phyloP scores from a whole-genome alignment of 148 eudicot genomes.

The Spergularia marina region DNA sequence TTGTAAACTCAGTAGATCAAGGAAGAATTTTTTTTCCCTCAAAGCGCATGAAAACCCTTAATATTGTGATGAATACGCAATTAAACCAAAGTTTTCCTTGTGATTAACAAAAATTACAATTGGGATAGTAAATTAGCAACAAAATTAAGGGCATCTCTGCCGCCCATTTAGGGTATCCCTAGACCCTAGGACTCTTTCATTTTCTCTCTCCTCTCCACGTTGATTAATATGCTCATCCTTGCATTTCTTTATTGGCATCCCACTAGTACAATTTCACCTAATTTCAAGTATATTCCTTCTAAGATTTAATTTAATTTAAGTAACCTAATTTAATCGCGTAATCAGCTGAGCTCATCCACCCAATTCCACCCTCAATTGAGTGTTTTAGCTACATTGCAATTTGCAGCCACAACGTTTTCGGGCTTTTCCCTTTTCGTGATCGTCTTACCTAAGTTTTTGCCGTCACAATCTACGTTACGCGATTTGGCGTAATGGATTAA shows the following conservation, averaged over 20 bases:
- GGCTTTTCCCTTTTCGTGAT: too few species aligned
- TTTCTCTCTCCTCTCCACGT: conserved; percentile 32
- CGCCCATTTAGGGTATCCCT: conserved; percentile 13
- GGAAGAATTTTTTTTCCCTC: neutral
- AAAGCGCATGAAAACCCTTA: neutral
- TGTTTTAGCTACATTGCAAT: conserved; percentile 2
- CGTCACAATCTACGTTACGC: too few species aligned
- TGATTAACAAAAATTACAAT: neutral
- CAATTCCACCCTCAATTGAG: conserved; percentile 4
- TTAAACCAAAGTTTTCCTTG: conserved; percentile 12
- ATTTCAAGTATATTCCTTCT: neutral
- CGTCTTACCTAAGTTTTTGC: too few species aligned
- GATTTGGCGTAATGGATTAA: too few species aligned
- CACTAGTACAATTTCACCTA: conserved; percentile 15
- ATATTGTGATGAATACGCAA: neutral
- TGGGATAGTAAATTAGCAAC: conserved; percentile 11
- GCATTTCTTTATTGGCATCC: conserved; percentile 19
- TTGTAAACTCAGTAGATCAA: too few species aligned
- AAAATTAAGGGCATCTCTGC: conserved; percentile 24
- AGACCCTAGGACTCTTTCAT: neutral
- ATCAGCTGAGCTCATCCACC: conserved; percentile 15
- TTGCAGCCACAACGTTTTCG: too few species aligned
- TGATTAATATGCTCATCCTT: conserved; percentile 22
- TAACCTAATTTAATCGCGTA: neutral
- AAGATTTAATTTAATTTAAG: neutral